A percentile compares a stretch with the other conserved stretches of the same genome.
Conservation (phyloP, 164 flowering plant genomes). For the Piper betle region DNA sequence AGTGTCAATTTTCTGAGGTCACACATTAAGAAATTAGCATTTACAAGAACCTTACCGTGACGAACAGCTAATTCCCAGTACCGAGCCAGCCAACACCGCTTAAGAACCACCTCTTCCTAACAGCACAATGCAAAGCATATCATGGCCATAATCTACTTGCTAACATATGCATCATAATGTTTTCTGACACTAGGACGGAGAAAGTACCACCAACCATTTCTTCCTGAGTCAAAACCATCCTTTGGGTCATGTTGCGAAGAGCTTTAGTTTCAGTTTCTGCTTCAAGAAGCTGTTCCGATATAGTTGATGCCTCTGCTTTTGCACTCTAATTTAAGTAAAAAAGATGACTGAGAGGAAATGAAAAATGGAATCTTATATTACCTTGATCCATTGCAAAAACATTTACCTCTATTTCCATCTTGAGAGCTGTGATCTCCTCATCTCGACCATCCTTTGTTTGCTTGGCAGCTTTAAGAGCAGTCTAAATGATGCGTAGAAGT, state of each 20-base stretch:
- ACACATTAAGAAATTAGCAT: too few species aligned
- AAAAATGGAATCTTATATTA: too few species aligned
- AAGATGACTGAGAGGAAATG: not conserved
- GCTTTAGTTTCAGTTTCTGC: slow-evolving; percentile 88
- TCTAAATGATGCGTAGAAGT: slow-evolving; percentile 43
- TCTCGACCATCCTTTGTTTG: slow-evolving; percentile 64
- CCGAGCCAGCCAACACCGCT: slow-evolving; percentile 99
- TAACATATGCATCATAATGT: not conserved
- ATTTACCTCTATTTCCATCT: slow-evolving; percentile 59
- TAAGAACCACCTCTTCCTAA: slow-evolving; percentile 97
- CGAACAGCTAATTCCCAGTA: slow-evolving; percentile 93
- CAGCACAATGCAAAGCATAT: slow-evolving; percentile 9
- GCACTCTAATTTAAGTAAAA: slow-evolving; percentile 37
- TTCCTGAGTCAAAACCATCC: slow-evolving; percentile 90
- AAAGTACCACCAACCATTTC: slow-evolving; percentile 62
- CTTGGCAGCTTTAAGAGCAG: slow-evolving; percentile 74
- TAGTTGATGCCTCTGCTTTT: slow-evolving; percentile 48
- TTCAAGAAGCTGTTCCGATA: slow-evolving; percentile 57
- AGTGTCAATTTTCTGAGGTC: too few species aligned
- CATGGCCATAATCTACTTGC: slow-evolving; percentile 5
- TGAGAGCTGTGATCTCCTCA: slow-evolving; percentile 58
- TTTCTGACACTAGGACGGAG: not conserved
- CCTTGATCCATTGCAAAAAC: too few species aligned
- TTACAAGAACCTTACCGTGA: slow-evolving; percentile 78
- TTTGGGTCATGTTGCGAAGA: slow-evolving; percentile 77